Evolutionary conservation across 1,139 yeast genomes (phyloP), one percentile per base, ranked within the genome.

Genomic region (Yamadazyma dendronema): DNA sequence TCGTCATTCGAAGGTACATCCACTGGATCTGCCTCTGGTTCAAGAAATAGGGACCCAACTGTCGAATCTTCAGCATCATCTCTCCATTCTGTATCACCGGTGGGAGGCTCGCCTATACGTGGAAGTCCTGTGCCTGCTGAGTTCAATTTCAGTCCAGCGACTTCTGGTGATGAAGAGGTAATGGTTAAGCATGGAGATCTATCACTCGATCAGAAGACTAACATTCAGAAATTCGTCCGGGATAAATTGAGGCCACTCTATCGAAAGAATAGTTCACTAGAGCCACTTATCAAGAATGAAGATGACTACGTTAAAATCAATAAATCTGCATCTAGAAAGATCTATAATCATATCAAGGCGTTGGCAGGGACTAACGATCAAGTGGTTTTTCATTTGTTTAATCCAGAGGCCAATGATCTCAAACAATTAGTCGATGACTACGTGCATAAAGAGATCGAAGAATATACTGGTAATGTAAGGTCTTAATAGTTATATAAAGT

Each of bases 211-310:
- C 75, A 74, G 41, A 81, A 81, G 47, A 56, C 57, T 6, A 59
- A 54, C 38, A 70, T 81, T 15, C 87, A 81, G 49, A 62, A 54
- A 17, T 67, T 76, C 40, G 81, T 82, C 6, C 59, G 87, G 27
- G 61, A 64, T 22, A 65, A 59, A 13, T 54, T 82, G 24, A 59
- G 79, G 30, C 78, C 79, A 1, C 56, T 73, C 21, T 79, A 77
- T 48, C 57, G 63, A 2, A 62, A 65, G 11, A 33, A 34, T 6
- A 24, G 33, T 4, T 17, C 19, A 19, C 34, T 29, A 11, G 35
- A 17, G 3, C 31, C 25, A 22, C 22, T 58, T 11, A 47, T 48
- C 17, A 39, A 41, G 10, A 44, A 58, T 9, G 73, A 68, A 44
- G 55, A 54, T 10, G 61, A 61, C 29, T 70, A 63, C 42, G 57